phyloP scores from a whole-genome alignment of 164 flowering plant species.

The Euptelea pleiosperma region DNA sequence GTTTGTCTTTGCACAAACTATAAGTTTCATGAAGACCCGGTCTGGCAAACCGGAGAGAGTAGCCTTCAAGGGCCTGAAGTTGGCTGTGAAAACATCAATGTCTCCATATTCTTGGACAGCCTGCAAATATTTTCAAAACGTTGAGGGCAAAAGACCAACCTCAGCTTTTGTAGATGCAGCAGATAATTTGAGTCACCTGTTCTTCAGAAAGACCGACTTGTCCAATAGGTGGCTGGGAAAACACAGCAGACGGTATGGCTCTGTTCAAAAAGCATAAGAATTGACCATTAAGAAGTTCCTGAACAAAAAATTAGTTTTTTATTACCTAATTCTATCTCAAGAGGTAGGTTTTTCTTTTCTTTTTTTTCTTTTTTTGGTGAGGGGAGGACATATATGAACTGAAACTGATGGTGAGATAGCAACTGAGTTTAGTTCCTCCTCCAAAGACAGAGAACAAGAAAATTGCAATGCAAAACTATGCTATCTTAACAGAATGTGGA shows the following conservation, averaged over 20 bases:
- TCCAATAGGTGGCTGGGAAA: constrained; percentile 96
- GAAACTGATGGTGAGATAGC: no score
- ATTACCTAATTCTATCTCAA: not conserved
- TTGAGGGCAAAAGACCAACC: constrained; percentile 1
- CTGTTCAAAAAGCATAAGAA: constrained; percentile 31
- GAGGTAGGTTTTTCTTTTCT: no score
- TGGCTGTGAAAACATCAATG: constrained; percentile 79
- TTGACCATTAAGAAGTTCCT: constrained; percentile 1
- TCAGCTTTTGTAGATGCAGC: constrained; percentile 1
- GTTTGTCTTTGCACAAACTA: constrained; percentile 80
- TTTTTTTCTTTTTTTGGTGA: no score
- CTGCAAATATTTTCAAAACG: constrained; percentile 36
- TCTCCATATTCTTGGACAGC: constrained; percentile 76
- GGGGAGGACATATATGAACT: no score
- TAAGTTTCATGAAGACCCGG: constrained; percentile 83
- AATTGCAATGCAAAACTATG: no score
- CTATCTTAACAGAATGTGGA: no score
- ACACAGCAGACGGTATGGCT: constrained; percentile 88
- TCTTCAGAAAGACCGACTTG: constrained; percentile 96
- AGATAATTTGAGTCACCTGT: constrained; percentile 49
- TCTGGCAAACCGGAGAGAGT: constrained; percentile 96
- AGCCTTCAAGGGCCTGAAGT: constrained; percentile 88
- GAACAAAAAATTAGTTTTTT: not conserved
- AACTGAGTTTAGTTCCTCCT: no score
- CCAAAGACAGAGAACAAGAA: no score